Evolutionary conservation across 352 stramenopile species (phyloP).

Genomic region (Salisapilia sapeloensis): DNA sequence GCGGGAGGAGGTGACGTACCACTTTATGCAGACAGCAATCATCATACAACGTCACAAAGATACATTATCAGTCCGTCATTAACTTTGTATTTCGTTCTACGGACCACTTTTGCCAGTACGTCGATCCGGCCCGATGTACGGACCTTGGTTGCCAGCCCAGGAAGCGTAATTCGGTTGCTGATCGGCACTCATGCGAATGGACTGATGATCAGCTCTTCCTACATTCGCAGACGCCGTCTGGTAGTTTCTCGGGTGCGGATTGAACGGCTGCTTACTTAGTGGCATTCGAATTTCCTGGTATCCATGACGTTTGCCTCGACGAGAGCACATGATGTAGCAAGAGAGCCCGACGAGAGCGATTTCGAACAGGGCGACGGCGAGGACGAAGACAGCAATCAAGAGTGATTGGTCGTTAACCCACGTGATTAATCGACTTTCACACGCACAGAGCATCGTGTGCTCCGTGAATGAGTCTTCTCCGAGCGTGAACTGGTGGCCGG

Average conservation of each 20-base stretch:
- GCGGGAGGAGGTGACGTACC: too few relatives aligned
- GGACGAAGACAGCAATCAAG: constrained; percentile 60
- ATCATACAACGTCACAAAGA: too few relatives aligned
- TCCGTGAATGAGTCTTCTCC: constrained; percentile 47
- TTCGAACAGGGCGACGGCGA: constrained; percentile 64
- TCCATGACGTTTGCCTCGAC: constrained; percentile 34
- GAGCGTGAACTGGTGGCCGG: constrained; percentile 37
- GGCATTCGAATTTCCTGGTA: constrained; percentile 81
- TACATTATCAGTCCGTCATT: too few relatives aligned
- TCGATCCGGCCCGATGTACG: too few relatives aligned
- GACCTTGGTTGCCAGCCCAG: too few relatives aligned
- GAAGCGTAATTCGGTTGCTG: too few relatives aligned
- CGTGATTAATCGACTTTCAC: constrained; percentile 57
- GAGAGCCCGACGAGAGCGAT: constrained; percentile 60
- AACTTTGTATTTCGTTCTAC: too few relatives aligned
- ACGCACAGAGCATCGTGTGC: constrained; percentile 70
- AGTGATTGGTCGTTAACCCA: constrained; percentile 71
- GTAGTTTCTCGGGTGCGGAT: constrained; percentile 66
- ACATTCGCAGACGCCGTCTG: constrained; percentile 5
- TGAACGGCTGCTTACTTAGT: constrained; percentile 52
- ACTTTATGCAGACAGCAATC: too few relatives aligned
- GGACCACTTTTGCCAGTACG: too few relatives aligned
- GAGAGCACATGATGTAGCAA: constrained; percentile 73
- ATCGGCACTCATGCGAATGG: too few relatives aligned
- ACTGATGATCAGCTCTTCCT: too few relatives aligned